Evolutionary conservation across 108 stramenopile genomes (phyloP).

Genomic region (Discostella stelligeroides): DNA sequence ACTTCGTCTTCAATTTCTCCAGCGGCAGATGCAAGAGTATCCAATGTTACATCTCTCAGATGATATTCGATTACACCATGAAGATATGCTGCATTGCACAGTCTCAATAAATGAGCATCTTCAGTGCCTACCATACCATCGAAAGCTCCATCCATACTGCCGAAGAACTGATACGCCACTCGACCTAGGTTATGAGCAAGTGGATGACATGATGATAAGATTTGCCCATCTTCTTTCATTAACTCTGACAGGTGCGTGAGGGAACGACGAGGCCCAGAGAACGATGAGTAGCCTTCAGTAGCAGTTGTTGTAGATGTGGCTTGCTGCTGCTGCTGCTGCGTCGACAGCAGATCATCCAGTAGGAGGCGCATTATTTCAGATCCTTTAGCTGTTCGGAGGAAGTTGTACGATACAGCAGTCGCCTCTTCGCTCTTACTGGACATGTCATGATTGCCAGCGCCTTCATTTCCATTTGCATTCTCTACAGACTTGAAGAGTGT

Average conservation of each 20-base stretch:
- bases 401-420: slow-evolving; percentile 18
- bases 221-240: slow-evolving; percentile 20
- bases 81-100: slow-evolving; percentile 40
- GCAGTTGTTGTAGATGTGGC: too few species aligned
- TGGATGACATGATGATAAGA: slow-evolving; percentile 22
- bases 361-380: slow-evolving; percentile 17
- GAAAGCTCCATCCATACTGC: slow-evolving; percentile 20
- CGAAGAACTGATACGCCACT: slow-evolving; percentile 24
- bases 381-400: slow-evolving; percentile 19
- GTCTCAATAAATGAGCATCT: slow-evolving; percentile 24
- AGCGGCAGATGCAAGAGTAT: slow-evolving; percentile 11
- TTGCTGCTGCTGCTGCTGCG: background rate
- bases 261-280: slow-evolving; percentile 20
- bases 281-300: background rate
- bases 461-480: background rate
- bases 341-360: slow-evolving; percentile 14
- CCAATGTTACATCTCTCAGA: slow-evolving; percentile 6
- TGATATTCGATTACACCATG: slow-evolving; percentile 39
- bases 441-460: background rate
- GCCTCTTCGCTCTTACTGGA: background rate
- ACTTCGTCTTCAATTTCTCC: slow-evolving; percentile 20
- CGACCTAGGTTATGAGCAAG: slow-evolving; percentile 26
- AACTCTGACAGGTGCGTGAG: slow-evolving; percentile 14
- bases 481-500: slow-evolving; percentile 13
- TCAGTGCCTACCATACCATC: slow-evolving; percentile 24